phyloP scores from a whole-genome alignment of 2,329 filamentous ascomycete species.

The Botryosphaeria dothidea region DNA sequence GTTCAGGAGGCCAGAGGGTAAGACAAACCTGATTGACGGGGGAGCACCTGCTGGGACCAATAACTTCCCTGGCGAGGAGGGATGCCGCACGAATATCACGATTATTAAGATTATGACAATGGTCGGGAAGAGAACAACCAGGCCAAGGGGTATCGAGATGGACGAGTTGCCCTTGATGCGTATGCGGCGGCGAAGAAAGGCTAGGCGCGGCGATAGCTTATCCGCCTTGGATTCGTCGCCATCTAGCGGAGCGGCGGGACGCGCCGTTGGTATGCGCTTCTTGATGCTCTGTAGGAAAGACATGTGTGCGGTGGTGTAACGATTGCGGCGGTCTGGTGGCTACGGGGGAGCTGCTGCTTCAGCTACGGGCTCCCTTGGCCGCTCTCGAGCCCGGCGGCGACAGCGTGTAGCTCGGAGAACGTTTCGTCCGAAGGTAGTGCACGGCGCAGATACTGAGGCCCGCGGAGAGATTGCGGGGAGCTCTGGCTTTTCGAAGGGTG shows the following conservation, averaged over 20 bases:
- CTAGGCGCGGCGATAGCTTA: conserved; percentile 57
- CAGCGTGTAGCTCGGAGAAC: not conserved
- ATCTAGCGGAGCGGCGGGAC: conserved; percentile 44
- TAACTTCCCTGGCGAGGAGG: conserved; percentile 77
- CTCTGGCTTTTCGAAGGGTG: not conserved
- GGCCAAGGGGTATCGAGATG: conserved; percentile 86
- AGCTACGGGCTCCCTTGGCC: conserved; percentile 20
- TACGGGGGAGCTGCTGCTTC: conserved; percentile 7
- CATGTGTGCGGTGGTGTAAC: conserved; percentile 33
- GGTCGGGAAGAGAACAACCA: conserved; percentile 89
- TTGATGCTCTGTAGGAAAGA: conserved; percentile 45
- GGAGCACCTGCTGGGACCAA: conserved; percentile 86
- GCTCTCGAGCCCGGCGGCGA: conserved; percentile 21
- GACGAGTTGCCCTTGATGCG: conserved; percentile 88
- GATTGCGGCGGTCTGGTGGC: conserved; percentile 18
- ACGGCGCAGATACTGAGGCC: not conserved
- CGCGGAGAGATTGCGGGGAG: not conserved
- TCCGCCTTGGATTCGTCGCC: conserved; percentile 44
- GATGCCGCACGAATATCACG: conserved; percentile 84
- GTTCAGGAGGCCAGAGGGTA: too few species aligned
- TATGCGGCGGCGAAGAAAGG: conserved; percentile 84
- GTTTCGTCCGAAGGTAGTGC: not conserved
- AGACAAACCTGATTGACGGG: conserved; percentile 79
- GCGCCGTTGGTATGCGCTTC: conserved; percentile 48
- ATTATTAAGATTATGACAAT: conserved; percentile 90